A percentile compares a stretch with the other conserved stretches of the same genome.
These are phyloP conservation scores for Penicillium verrucosum DNA, from an alignment of 2,329 filamentous ascomycete genomes.

Conservation along the genomic window DNA sequence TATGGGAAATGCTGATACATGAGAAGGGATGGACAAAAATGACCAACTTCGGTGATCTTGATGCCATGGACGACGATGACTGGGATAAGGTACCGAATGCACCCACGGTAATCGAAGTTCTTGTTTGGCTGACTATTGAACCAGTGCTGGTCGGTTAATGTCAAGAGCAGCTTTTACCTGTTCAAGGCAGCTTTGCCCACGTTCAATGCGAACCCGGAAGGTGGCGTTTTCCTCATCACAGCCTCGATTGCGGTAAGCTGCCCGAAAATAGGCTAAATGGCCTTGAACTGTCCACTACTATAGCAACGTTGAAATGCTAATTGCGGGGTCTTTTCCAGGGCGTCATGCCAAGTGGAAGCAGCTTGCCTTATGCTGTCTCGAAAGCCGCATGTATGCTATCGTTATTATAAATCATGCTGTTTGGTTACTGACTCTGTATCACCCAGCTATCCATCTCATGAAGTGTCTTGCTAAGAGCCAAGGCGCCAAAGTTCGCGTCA, in stretches of 20 bases:
- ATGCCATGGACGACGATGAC: slow-evolving; percentile 58
- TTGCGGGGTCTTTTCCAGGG: slow-evolving; percentile 36
- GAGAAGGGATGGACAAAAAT: slow-evolving; percentile 61
- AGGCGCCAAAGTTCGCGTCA: slow-evolving; percentile 61
- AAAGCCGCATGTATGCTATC: slow-evolving; percentile 62
- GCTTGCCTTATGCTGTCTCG: slow-evolving; percentile 71
- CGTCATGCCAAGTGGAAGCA: slow-evolving; percentile 51
- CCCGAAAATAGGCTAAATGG: slow-evolving; percentile 5
- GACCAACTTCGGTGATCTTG: slow-evolving; percentile 55
- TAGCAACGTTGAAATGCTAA: background rate
- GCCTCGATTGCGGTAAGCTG: slow-evolving; percentile 56
- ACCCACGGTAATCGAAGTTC: background rate
- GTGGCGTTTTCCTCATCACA: slow-evolving; percentile 62
- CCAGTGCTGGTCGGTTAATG: slow-evolving; percentile 62
- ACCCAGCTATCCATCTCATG: slow-evolving; percentile 59
- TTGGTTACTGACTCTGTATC: slow-evolving; percentile 1
- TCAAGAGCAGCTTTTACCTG: slow-evolving; percentile 54
- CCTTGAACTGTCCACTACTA: slow-evolving; percentile 8
- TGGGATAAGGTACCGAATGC: slow-evolving; percentile 55
- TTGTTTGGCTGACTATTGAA: background rate
- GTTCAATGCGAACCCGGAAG: slow-evolving; percentile 60
- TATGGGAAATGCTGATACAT: background rate
- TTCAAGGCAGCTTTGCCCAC: slow-evolving; percentile 57
- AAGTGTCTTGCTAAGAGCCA: slow-evolving; percentile 62
- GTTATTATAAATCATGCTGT: slow-evolving; percentile 4